Evolutionary conservation across 2,329 filamentous ascomycete species (phyloP), one percentile per base, ranked within the genome.

Genomic region (Akanthomyces uredinophilus): DNA sequence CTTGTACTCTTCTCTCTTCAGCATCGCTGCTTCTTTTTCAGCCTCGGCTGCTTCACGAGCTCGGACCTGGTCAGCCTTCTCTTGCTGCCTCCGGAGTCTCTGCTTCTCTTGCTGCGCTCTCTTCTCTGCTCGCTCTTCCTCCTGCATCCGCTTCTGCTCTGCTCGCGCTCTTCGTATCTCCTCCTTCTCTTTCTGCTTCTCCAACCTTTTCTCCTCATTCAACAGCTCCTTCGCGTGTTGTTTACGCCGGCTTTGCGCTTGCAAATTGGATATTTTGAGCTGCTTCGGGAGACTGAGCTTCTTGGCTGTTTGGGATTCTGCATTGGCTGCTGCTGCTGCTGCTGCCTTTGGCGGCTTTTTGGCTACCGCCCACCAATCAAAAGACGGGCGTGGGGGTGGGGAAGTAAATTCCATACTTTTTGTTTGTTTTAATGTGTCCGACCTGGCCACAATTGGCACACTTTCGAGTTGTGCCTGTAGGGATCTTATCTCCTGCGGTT

Each of bases 391-490:
- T 44, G 69, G 66, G 66, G 71, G 67, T 63, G 70, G 72, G 65
- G 69, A 41, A 60, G 64, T 56, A 53, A 56, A 63, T 43, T 60
- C 76, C 82, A 77, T 85, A 95, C 92, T 97, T 98, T 80, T 97
- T 96, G 81, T 98, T 98, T 53, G 94, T 98, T 78, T 97, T 97
- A 81, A 99, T 99, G 72, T 99, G 95, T 37, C 95, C 95, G 60
- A 96, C 90, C 74, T 95, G 90, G 56, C 95, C 95, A 77, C 95
- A 99, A 75, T 97, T 98, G 67, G 95, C 95, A 78, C 95, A 99
- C 79, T 98, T 98, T 70, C 96, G 85, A 39, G 89, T 89, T 62
- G 91, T 96, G 64, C 88, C 87, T 53, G 79, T 83, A 64, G 80
- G 78, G 69, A 81, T 78, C 70, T 85, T 84, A 71, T 82, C 83